These are phyloP conservation scores for Pyrus betulifolia DNA, from an alignment of 306 rosid genomes.

Conservation along the genomic window DNA sequence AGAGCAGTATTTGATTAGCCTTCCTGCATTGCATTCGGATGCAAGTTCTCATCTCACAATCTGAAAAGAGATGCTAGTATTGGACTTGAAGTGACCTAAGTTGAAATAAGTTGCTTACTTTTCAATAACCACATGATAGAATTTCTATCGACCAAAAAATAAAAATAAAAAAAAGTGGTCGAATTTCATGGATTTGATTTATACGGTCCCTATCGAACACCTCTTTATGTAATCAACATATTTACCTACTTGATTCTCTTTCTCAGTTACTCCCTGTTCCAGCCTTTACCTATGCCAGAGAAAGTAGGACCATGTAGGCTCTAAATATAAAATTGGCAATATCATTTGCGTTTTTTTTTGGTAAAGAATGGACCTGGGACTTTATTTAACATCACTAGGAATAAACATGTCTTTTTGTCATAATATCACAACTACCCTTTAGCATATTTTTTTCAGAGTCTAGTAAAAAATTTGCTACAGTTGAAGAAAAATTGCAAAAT, in stretches of 20 bases:
- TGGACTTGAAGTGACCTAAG: background rate
- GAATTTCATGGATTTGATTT: background rate
- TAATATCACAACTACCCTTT: background rate
- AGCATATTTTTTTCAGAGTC: background rate
- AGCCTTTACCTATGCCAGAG: background rate
- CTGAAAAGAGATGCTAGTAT: background rate
- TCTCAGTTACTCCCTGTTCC: background rate
- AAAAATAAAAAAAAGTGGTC: background rate
- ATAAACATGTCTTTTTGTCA: background rate
- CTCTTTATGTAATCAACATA: background rate
- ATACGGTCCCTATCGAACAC: background rate
- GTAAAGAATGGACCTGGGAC: background rate
- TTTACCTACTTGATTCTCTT: background rate
- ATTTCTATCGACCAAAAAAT: background rate
- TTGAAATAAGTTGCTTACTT: background rate
- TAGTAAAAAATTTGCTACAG: too few relatives aligned
- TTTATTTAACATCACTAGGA: background rate
- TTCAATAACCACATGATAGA: background rate
- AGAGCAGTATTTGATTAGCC: background rate
- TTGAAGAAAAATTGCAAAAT: too few relatives aligned
- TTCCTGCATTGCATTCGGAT: background rate
- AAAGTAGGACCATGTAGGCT: background rate
- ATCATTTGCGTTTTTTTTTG: background rate
- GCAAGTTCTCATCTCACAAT: background rate
- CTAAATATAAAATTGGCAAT: background rate